phyloP scores from a whole-genome alignment of 345 rosid species.

The Gossypium stocksii region DNA sequence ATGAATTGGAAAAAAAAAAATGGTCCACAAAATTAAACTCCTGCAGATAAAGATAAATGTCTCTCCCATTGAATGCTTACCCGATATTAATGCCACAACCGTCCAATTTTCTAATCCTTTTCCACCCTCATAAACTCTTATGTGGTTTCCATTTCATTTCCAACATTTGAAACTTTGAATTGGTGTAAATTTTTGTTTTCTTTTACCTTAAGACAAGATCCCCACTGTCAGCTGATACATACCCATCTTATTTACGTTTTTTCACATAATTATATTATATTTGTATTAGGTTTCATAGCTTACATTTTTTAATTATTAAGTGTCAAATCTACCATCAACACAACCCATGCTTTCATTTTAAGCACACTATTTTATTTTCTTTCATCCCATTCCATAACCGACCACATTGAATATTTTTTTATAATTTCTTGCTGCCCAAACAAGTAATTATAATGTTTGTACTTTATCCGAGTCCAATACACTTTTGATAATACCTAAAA shows the following conservation, averaged over 20 bases:
- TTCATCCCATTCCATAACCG: background rate
- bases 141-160: background rate
- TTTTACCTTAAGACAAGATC: background rate
- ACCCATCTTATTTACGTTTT: background rate
- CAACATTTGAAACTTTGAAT: background rate
- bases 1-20: background rate
- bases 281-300: background rate
- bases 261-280: background rate
- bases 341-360: background rate
- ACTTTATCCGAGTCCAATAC: background rate
- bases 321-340: background rate
- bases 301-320: too few relatives aligned
- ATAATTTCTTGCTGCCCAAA: background rate
- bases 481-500: background rate
- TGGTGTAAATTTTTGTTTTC: background rate
- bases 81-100: background rate
- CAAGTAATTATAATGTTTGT: too few relatives aligned
- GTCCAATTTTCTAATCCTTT: background rate
- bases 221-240: background rate
- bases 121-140: background rate
- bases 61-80: background rate
- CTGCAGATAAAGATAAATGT: background rate
- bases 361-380: background rate
- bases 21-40: background rate
- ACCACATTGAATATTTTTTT: background rate